phyloP scores from a whole-genome alignment of 2,329 filamentous ascomycete species.

The Phialocephala subalpina region DNA sequence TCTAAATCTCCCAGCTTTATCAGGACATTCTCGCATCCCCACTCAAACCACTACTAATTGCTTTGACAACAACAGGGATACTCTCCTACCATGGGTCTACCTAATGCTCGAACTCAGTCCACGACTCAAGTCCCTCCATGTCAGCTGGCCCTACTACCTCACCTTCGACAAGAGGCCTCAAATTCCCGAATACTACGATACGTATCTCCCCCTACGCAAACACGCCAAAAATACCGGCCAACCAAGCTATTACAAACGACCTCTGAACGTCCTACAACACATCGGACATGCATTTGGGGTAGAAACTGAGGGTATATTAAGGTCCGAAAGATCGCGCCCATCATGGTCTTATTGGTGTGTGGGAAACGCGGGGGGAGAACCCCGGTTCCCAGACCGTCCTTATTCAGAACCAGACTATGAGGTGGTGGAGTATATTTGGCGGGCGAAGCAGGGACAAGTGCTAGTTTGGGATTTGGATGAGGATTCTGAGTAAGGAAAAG shows the following conservation, averaged over 20 bases:
- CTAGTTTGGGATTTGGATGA: neutral
- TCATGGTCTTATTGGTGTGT: neutral
- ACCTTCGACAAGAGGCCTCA: neutral
- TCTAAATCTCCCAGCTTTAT: neutral
- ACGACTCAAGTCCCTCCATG: neutral
- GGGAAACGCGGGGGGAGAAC: too few relatives aligned
- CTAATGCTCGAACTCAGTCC: neutral
- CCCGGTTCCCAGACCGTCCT: too few relatives aligned
- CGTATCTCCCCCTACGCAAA: too few relatives aligned
- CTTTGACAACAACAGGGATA: neutral
- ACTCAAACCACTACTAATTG: neutral
- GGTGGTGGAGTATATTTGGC: neutral
- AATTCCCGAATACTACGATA: neutral
- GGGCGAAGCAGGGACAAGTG: neutral
- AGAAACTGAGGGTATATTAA: too few relatives aligned
- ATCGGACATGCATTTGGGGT: neutral
- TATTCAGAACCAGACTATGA: neutral
- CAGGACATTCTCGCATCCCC: too few relatives aligned
- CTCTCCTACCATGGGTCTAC: neutral
- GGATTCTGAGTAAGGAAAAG: neutral
- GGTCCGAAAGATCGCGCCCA: too few relatives aligned
- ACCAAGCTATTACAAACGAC: neutral
- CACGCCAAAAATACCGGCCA: neutral
- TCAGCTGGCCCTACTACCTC: neutral
- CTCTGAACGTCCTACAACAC: neutral